These are phyloP conservation scores for Aegilops umbellulata DNA, from an alignment of 176 grass and related monocot species.

Conservation along the genomic window DNA sequence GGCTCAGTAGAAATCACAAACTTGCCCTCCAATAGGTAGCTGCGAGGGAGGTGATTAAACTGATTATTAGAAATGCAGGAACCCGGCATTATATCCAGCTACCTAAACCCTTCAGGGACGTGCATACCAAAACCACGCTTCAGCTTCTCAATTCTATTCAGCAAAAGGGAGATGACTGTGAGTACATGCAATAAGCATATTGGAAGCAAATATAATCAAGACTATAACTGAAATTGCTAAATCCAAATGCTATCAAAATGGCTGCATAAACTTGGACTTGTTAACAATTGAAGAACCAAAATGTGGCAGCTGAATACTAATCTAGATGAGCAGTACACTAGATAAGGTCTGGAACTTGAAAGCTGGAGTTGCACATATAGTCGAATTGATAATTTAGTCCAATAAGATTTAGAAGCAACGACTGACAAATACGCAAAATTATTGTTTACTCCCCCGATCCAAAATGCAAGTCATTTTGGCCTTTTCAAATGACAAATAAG, in stretches of 20 bases:
- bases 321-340: background rate
- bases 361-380: background rate
- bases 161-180: slow-evolving; percentile 26
- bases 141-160: slow-evolving; percentile 84
- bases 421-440: background rate
- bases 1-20: background rate
- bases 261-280: background rate
- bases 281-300: background rate
- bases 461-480: background rate
- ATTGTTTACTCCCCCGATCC: background rate
- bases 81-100: slow-evolving; percentile 22
- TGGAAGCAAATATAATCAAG: background rate
- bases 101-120: slow-evolving; percentile 67
- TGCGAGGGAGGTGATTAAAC: slow-evolving; percentile 2
- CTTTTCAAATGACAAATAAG: no score
- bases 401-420: background rate
- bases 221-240: slow-evolving; percentile 7
- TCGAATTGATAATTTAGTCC: background rate
- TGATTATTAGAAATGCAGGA: slow-evolving; percentile 23
- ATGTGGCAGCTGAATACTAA: background rate
- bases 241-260: slow-evolving; percentile 5
- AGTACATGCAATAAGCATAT: background rate
- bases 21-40: slow-evolving; percentile 23
- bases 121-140: slow-evolving; percentile 94
- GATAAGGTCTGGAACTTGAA: background rate